Evolutionary conservation across 345 rosid species (phyloP).

Genomic region (Hevea brasiliensis): DNA sequence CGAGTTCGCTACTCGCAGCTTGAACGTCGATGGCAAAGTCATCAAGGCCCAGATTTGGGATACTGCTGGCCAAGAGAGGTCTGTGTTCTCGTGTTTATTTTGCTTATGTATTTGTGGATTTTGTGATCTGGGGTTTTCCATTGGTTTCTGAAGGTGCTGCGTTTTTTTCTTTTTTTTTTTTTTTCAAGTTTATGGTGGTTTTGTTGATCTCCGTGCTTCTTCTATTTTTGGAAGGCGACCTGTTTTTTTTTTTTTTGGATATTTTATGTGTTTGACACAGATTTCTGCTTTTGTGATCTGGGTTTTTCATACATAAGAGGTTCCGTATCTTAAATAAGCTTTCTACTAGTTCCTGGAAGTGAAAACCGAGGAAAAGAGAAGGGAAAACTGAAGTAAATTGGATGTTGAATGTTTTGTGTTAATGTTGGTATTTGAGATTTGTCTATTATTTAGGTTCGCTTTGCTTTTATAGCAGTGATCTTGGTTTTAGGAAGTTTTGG

Average conservation of each 20-base stretch:
- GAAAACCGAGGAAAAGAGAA: background rate
- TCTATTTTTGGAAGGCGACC: slow-evolving; percentile 19
- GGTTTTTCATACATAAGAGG: slow-evolving; percentile 10
- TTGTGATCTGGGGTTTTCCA: slow-evolving; percentile 14
- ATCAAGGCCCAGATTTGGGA: slow-evolving; percentile 99
- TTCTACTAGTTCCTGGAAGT: slow-evolving; percentile 1
- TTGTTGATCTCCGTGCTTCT: slow-evolving; percentile 22
- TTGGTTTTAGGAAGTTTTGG: slow-evolving; percentile 13
- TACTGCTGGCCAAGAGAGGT: slow-evolving; percentile 97
- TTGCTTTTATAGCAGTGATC: background rate
- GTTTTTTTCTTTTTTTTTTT: background rate
- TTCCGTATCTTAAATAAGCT: background rate
- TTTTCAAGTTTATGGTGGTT: background rate
- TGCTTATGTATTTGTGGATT: background rate
- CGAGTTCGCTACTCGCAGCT: slow-evolving; percentile 95
- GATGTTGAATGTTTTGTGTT: background rate
- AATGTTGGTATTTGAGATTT: background rate
- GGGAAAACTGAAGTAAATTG: background rate
- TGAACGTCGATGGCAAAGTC: slow-evolving; percentile 75
- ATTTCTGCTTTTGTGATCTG: slow-evolving; percentile 23
- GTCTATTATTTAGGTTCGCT: slow-evolving; percentile 8
- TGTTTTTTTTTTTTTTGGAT: slow-evolving; percentile 4
- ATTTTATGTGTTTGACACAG: slow-evolving; percentile 2
- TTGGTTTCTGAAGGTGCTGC: no score
- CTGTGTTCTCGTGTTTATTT: background rate